Conservation (phyloP, 2,329 filamentous ascomycete species). For the Aspergillus latus region DNA sequence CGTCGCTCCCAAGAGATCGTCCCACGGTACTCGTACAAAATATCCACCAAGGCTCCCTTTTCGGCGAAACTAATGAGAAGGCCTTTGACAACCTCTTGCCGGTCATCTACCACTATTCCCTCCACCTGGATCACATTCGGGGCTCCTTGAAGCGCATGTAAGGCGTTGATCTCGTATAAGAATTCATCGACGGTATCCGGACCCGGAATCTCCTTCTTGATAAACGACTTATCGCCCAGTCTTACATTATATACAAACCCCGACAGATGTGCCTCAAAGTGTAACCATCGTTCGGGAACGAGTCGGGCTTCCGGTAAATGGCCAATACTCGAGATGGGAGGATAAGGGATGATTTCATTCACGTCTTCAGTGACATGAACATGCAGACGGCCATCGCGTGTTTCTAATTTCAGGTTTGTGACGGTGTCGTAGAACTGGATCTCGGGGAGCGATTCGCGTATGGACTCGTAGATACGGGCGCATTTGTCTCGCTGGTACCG, state of each 20-base stretch:
- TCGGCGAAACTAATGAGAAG: constrained; percentile 86
- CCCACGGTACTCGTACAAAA: constrained; percentile 76
- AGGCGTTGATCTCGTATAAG: constrained; percentile 92
- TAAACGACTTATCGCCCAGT: constrained; percentile 66
- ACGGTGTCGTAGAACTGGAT: constrained; percentile 97
- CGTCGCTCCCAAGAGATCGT: constrained; percentile 68
- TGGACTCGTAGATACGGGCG: constrained; percentile 87
- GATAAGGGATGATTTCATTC: constrained; percentile 91
- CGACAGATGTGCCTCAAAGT: constrained; percentile 89
- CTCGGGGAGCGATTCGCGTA: constrained; percentile 85
- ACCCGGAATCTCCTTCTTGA: constrained; percentile 98
- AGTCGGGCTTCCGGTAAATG: constrained; percentile 58
- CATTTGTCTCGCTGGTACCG: constrained; percentile 90
- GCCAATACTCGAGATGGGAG: constrained; percentile 67
- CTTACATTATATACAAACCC: constrained; percentile 95
- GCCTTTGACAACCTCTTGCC: constrained; percentile 73
- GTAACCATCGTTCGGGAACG: constrained; percentile 70
- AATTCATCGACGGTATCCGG: constrained; percentile 96
- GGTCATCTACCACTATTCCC: constrained; percentile 82
- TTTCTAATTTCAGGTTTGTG: constrained; percentile 92
- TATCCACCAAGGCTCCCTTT: constrained; percentile 82
- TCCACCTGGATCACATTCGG: constrained; percentile 80
- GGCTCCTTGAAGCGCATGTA: constrained; percentile 73
- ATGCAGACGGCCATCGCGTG: constrained; percentile 80
- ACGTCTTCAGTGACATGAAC: constrained; percentile 98